Conservation (phyloP, 352 stramenopile species). For the Globisporangium yorkense region DNA sequence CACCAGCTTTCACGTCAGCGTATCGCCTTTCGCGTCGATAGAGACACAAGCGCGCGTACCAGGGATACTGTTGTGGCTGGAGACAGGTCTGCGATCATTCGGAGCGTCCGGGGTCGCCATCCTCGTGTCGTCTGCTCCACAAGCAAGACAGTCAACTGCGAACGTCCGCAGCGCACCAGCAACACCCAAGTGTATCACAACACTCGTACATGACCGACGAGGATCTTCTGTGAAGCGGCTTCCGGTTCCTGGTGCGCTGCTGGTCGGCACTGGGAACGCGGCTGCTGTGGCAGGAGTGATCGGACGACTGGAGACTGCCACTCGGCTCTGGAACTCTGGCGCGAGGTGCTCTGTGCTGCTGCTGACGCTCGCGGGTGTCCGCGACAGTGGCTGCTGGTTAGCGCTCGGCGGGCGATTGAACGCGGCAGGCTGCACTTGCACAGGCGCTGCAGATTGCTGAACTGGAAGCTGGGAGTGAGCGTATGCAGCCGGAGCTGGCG, state of each 20-base stretch:
- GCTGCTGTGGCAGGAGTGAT: conserved; percentile 17
- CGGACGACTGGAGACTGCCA: conserved; percentile 18
- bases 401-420: conserved; percentile 1
- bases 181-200: not conserved
- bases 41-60: not conserved
- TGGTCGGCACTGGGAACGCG: conserved; percentile 5
- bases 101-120: conserved; percentile 6
- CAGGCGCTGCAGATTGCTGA: not conserved
- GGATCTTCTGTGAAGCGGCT: conserved; percentile 15
- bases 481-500: conserved; percentile 15
- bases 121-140: conserved; percentile 3
- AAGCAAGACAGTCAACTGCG: not conserved
- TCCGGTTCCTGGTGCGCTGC: not conserved
- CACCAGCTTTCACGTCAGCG: not conserved
- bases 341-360: conserved; percentile 9
- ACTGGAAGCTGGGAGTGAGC: not conserved
- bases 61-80: conserved; percentile 1
- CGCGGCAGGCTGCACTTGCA: not conserved
- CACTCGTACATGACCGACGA: conserved; percentile 10
- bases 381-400: not conserved
- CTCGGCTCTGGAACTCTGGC: conserved; percentile 11
- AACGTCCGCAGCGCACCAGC: not conserved
- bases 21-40: not conserved
- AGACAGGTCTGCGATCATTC: not conserved
- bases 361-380: not conserved